Base-by-base conservation (phyloP, 345 rosid species). In the thale cress (Arabidopsis thaliana) region DNA sequence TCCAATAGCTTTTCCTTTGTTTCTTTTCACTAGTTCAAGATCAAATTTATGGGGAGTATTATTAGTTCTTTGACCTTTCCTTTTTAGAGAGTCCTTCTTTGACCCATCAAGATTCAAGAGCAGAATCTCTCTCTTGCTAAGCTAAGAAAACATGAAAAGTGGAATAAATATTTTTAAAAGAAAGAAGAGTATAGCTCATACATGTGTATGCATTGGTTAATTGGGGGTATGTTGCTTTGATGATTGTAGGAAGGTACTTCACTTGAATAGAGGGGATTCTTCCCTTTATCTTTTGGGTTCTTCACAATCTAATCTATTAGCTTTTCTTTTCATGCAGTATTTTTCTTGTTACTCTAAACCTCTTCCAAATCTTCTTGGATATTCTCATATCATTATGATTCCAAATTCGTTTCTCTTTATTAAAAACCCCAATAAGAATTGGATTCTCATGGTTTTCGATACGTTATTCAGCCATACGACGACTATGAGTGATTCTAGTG, bases 1-100 rank as follows among this genome's bases (percentile, higher is more conserved):
- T 66, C 81, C 81, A 59, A 78, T 49, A 72, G 63, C 81, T 78
- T 78, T 78, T 78, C 51, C 77, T 78, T 66, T 78, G 72, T 48
- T 72, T 28, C 32, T 28, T 28, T 77, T 77, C 76, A 25, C 75
- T 63, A 45, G 76, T 77, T 77, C 80, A 70, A 77, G 76, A 77
- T 77, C 76, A 63, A 76, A 62, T 70, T 77, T 70, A 70, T 77
- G 80, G 80, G 80, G 80, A 77, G 71, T 77, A 70, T 77, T 70
- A 77, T 71, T 77, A 77, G 76, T 78, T 71, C 81, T 78, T 78
- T 78, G 81, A 78, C 81, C 77, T 76, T 76, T 69, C 80, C 80
- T 76, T 63, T 76, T 76, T 63, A 76, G 80, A 63, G 75, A 69
- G 71, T 36, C 72, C 71, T 69, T 77, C 80, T 77, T 77, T 77